Conservation (phyloP, 495 filamentous ascomycete species). For the Penicillium diatomitis region DNA sequence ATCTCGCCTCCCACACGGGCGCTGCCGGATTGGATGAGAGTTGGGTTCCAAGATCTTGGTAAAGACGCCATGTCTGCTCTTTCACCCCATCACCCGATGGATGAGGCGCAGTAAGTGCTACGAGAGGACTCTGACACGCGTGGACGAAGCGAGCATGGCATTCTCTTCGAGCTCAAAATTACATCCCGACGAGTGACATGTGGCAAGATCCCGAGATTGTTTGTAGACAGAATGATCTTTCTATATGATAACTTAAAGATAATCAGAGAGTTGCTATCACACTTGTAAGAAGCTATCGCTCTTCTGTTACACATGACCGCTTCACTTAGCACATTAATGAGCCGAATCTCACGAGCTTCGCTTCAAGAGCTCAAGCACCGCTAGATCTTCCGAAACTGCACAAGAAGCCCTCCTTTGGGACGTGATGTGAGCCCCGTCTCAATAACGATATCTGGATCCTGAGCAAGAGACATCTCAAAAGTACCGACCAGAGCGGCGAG, state of each 20-base stretch:
- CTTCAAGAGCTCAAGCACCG: too few relatives aligned
- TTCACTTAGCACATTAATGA: too few relatives aligned
- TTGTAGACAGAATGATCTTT: not conserved
- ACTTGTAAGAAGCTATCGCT: too few relatives aligned
- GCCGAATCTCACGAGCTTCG: too few relatives aligned
- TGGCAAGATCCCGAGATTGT: too few relatives aligned
- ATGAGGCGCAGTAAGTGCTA: not conserved
- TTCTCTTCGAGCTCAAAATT: too few relatives aligned
- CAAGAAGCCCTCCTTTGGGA: not conserved
- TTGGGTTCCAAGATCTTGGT: constrained; percentile 3
- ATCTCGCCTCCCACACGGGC: constrained; percentile 2
- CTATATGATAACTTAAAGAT: not conserved
- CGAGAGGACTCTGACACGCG: too few relatives aligned
- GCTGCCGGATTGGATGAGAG: constrained; percentile 5
- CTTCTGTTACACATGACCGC: too few relatives aligned
- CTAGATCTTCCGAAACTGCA: not conserved
- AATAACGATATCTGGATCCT: not conserved
- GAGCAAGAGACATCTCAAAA: constrained; percentile 38
- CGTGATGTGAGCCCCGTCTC: not conserved
- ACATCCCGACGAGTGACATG: too few relatives aligned
- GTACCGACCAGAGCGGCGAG: constrained; percentile 60
- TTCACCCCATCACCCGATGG: constrained; percentile 26
- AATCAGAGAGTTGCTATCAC: too few relatives aligned
- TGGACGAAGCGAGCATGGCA: too few relatives aligned
- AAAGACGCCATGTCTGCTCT: constrained; percentile 22